Evolutionary conservation across 148 eudicot genomes (phyloP).

Genomic region (Rhododendron kiyosumense): DNA sequence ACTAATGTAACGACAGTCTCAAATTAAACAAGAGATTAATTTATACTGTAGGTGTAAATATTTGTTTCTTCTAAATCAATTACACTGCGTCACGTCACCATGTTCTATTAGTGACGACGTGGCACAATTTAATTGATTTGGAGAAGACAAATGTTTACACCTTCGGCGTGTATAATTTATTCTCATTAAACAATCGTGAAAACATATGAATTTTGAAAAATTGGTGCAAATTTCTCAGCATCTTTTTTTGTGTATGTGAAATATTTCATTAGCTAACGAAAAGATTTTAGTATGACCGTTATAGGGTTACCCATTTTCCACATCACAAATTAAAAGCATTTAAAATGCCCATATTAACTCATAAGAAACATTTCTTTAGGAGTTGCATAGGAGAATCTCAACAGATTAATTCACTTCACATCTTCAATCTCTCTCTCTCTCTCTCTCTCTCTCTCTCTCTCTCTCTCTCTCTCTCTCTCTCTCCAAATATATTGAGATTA

Average conservation of each 20-base stretch:
- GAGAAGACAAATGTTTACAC: no score
- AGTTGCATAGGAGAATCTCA: neutral
- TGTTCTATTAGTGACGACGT: no score
- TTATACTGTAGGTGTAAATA: no score
- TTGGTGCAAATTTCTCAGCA: neutral
- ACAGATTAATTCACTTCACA: neutral
- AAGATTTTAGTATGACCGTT: neutral
- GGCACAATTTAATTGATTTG: no score
- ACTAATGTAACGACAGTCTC: no score
- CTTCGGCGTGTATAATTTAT: no score
- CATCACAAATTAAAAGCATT: neutral
- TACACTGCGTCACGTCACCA: no score
- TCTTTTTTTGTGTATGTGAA: neutral
- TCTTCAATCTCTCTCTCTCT: neutral
- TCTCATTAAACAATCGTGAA: no score
- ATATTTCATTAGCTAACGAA: neutral
- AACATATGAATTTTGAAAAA: no score
- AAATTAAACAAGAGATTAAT: no score
- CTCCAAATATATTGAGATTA: neutral
- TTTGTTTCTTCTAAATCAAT: no score
- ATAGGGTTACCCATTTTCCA: neutral
- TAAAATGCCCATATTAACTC: neutral
- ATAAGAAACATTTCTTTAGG: neutral
- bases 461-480: neutral
- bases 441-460: neutral